Percentiles rank a stretch among this genome's conserved stretches.
phyloP scores from a whole-genome alignment of 208 protist genomes.

The Tritrichomonas musculus region DNA sequence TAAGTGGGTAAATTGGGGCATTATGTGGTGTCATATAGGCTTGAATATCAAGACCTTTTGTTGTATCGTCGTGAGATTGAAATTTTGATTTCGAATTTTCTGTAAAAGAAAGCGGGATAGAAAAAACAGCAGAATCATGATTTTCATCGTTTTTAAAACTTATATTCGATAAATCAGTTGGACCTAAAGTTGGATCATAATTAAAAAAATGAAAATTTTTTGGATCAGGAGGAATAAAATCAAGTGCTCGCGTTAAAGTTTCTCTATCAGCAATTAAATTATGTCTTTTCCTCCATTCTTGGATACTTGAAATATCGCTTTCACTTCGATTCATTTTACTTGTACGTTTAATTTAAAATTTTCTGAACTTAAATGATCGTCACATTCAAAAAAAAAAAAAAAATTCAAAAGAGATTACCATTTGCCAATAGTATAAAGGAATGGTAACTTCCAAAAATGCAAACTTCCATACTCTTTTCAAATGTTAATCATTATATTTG shows the following conservation, averaged over 20 bases:
- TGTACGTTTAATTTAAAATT: too few species aligned
- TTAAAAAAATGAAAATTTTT: slow-evolving; percentile 20
- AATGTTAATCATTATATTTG: too few species aligned
- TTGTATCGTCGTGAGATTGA: neutral
- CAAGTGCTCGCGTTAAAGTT: neutral
- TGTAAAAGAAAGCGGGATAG: slow-evolving; percentile 5
- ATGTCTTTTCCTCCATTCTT: neutral
- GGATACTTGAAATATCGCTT: neutral
- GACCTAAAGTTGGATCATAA: slow-evolving; percentile 14
- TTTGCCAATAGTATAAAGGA: too few species aligned
- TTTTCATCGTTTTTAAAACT: slow-evolving; percentile 15
- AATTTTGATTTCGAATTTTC: neutral
- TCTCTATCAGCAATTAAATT: neutral
- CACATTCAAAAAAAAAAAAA: too few species aligned
- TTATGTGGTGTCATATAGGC: neutral
- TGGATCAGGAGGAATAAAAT: neutral
- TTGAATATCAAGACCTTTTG: neutral
- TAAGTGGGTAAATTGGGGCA: neutral
- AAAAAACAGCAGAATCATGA: slow-evolving; percentile 1
- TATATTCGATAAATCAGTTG: neutral
- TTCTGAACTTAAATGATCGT: too few species aligned
- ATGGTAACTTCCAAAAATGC: too few species aligned
- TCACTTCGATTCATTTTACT: neutral
- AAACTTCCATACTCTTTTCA: too few species aligned
- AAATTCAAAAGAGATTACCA: too few species aligned